Conservation (phyloP, 371 early-diverging fungal species). For the Mucor indicus region DNA sequence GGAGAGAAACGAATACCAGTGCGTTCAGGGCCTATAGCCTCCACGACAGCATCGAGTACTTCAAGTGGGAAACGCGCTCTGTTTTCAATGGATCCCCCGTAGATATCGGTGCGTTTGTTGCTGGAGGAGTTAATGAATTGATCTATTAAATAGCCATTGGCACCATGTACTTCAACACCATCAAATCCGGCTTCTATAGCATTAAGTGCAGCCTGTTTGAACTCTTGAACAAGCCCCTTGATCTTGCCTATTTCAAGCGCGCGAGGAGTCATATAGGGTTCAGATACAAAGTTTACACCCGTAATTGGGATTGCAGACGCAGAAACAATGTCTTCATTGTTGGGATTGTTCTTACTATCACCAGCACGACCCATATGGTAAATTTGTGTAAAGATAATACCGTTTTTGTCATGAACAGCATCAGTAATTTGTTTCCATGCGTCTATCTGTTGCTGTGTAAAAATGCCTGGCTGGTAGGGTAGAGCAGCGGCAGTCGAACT, state of each 20-base stretch:
- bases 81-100: slow-evolving; percentile 54
- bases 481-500: slow-evolving; percentile 25
- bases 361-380: slow-evolving; percentile 40
- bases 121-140: slow-evolving; percentile 35
- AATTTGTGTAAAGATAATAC: slow-evolving; percentile 52
- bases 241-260: slow-evolving; percentile 35
- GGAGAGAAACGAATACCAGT: slow-evolving; percentile 19
- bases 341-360: slow-evolving; percentile 2
- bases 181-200: slow-evolving; percentile 56
- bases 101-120: slow-evolving; percentile 40
- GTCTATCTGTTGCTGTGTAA: slow-evolving; percentile 40
- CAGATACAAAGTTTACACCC: slow-evolving; percentile 2
- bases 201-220: slow-evolving; percentile 35
- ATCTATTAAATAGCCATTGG: slow-evolving; percentile 59
- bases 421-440: slow-evolving; percentile 52
- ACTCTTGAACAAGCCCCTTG: slow-evolving; percentile 24
- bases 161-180: slow-evolving; percentile 63
- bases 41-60: slow-evolving; percentile 31
- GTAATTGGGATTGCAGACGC: slow-evolving; percentile 26
- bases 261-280: slow-evolving; percentile 7
- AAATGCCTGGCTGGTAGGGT: slow-evolving; percentile 35
- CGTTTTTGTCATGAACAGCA: slow-evolving; percentile 53
- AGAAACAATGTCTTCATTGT: slow-evolving; percentile 20
- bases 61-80: slow-evolving; percentile 45
- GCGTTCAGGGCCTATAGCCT: slow-evolving; percentile 15